Evolutionary conservation across 1,284 basidiomycete species (phyloP), one percentile per base, ranked within the genome.

Genomic region (Cryptococcus deneoformans): DNA sequence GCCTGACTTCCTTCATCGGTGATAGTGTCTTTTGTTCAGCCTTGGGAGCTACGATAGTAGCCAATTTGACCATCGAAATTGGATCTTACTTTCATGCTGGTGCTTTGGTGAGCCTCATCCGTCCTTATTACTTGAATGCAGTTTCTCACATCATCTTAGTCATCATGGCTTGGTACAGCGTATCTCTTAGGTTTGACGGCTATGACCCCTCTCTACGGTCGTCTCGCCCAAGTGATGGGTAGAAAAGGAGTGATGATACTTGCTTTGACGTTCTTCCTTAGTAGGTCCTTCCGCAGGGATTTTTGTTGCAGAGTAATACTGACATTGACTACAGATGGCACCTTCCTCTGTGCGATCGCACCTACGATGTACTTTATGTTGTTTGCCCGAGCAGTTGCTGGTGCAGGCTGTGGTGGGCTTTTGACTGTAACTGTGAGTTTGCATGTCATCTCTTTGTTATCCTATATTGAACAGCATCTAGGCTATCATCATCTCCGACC

Each of bases 51-150:
- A 66, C 65, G 12, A 68, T 72, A 34, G 68, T 68, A 0, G 69
- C 71, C 38, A 72, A 72, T 53, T 52, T 72, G 10, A 65, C 67
- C 24, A 52, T 71, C n/a, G 71, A 72, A 36, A 71, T 72, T 24
- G 65, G 61, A 4, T 69, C 66, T 0, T 62, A 67, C 45, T 72
- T 72, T 50, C 57, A 61, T 20, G 62, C 63, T 16, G 65, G 66
- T 43, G 61, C 64, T 4, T 49, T 68, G 54, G 68, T 69, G 46
- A 20, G 65, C 63, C 16, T 16, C 37, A 5, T 20, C 37, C 46
- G 3, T 1, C 16, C 35, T 10, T 14, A 37, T 35, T 8, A 37
- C 8, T 38, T 29, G 20, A 14, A 7, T 16, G n/a, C 11, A 35
- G 42, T 20, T 8, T 36, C 20, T 8, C 14, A 29, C 11, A 51